A percentile compares a stretch with the other conserved stretches of the same genome.
phyloP scores from a whole-genome alignment of 2,329 filamentous ascomycete genomes.

The Niveomyces coronatus region DNA sequence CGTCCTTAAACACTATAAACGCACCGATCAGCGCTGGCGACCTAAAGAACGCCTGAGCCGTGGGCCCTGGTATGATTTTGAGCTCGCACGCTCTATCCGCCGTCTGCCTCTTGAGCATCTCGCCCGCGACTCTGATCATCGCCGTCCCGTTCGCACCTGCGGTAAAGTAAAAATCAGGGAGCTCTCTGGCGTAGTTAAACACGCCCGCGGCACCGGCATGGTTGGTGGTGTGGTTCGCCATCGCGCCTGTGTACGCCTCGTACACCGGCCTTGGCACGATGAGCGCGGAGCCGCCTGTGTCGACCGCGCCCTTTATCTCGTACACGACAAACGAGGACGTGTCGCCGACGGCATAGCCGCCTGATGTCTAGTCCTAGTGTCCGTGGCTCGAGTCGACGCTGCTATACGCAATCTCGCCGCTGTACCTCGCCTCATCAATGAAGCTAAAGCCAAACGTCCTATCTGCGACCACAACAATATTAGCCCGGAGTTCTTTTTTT shows the following conservation, averaged over 20 bases:
- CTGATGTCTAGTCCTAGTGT: constrained; percentile 44
- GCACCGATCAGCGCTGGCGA: background rate
- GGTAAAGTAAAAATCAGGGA: constrained; percentile 42
- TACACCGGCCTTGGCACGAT: constrained; percentile 37
- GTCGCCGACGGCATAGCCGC: constrained; percentile 16
- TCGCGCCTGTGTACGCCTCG: constrained; percentile 24
- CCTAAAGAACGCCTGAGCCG: background rate
- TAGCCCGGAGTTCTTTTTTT: too few species aligned
- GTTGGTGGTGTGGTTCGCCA: constrained; percentile 36
- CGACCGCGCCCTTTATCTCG: constrained; percentile 34
- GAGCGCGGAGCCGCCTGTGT: constrained; percentile 53
- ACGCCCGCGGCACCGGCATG: too few species aligned
- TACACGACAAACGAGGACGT: constrained; percentile 25
- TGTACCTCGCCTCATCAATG: constrained; percentile 54
- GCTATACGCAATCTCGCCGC: constrained; percentile 50
- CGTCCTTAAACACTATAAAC: constrained; percentile 1
- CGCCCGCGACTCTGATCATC: constrained; percentile 41
- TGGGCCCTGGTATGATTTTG: constrained; percentile 1
- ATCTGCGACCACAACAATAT: too few species aligned
- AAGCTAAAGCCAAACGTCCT: constrained; percentile 66
- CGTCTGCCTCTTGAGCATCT: constrained; percentile 3
- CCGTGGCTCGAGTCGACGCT: constrained; percentile 50
- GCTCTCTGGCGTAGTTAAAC: constrained; percentile 29
- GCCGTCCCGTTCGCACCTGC: constrained; percentile 49
- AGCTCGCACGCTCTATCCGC: background rate